Percentiles rank a stretch among this genome's conserved stretches.
These are phyloP conservation scores for Nemania sp. DNA, from an alignment of 2,329 filamentous ascomycete species.

Conservation along the genomic window DNA sequence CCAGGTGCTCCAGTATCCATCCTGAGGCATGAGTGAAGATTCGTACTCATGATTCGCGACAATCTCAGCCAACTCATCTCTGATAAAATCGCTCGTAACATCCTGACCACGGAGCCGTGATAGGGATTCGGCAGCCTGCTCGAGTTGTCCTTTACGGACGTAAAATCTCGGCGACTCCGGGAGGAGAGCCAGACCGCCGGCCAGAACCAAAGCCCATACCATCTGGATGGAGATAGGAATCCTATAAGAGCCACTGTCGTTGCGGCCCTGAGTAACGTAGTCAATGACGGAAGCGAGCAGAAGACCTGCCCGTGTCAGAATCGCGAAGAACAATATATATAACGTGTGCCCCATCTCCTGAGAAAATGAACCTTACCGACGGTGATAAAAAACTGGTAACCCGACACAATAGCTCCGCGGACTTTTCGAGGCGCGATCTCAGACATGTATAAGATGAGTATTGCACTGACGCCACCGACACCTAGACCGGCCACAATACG, in stretches of 20 bases:
- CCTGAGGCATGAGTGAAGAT: conserved; percentile 65
- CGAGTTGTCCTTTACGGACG: conserved; percentile 74
- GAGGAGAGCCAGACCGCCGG: conserved; percentile 70
- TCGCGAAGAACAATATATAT: not conserved
- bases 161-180: conserved; percentile 86
- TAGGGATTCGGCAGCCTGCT: conserved; percentile 65
- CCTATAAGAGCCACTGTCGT: conserved; percentile 70
- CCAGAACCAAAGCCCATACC: conserved; percentile 77
- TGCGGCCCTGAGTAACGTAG: conserved; percentile 67
- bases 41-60: conserved; percentile 90
- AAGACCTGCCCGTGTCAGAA: conserved; percentile 44
- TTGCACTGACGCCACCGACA: conserved; percentile 79
- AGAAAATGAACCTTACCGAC: conserved; percentile 52
- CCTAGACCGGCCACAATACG: conserved; percentile 76
- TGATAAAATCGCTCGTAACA: conserved; percentile 71
- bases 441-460: conserved; percentile 86
- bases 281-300: conserved; percentile 74
- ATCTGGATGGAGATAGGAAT: conserved; percentile 83
- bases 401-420: conserved; percentile 76
- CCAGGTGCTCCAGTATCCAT: conserved; percentile 71
- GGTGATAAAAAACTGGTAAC: conserved; percentile 83
- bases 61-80: conserved; percentile 80
- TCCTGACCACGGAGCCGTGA: conserved; percentile 74
- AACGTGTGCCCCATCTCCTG: not conserved
- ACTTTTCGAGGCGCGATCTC: conserved; percentile 77